These are phyloP conservation scores for Citrus unshiu DNA, from an alignment of 345 rosid species.

Conservation along the genomic window DNA sequence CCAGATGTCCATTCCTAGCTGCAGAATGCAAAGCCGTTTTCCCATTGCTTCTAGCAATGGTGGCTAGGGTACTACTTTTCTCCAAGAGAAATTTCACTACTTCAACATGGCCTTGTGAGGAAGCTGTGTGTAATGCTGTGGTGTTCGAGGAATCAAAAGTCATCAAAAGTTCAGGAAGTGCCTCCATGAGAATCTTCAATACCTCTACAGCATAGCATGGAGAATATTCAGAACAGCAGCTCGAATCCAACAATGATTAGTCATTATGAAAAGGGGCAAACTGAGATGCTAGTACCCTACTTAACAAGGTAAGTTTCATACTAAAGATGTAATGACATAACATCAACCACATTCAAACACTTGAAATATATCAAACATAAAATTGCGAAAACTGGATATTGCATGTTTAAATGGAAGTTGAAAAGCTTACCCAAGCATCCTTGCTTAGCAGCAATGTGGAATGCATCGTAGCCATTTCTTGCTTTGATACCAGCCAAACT, in stretches of 20 bases:
- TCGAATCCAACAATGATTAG: background rate
- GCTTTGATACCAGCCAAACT: constrained; percentile 64
- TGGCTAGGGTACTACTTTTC: constrained; percentile 45
- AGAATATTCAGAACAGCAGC: background rate
- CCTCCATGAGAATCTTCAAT: constrained; percentile 62
- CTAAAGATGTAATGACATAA: background rate
- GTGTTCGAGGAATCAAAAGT: constrained; percentile 74
- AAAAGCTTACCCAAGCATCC: constrained; percentile 62
- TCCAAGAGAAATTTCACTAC: constrained; percentile 67
- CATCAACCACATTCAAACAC: background rate
- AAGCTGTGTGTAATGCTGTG: constrained; percentile 77
- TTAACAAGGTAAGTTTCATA: background rate
- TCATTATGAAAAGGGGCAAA: background rate
- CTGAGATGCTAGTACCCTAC: background rate
- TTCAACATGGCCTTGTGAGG: constrained; percentile 74
- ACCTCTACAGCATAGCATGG: constrained; percentile 38
- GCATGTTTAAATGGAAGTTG: background rate
- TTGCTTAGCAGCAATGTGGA: constrained; percentile 86
- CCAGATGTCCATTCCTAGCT: constrained; percentile 80
- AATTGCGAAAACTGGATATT: background rate
- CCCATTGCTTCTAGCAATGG: constrained; percentile 65
- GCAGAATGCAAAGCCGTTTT: constrained; percentile 86
- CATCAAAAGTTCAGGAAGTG: constrained; percentile 60
- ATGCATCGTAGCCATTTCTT: constrained; percentile 79
- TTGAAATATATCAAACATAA: background rate